phyloP scores from a whole-genome alignment of 176 grass and related monocot genomes.

The Pontederia paniculata region DNA sequence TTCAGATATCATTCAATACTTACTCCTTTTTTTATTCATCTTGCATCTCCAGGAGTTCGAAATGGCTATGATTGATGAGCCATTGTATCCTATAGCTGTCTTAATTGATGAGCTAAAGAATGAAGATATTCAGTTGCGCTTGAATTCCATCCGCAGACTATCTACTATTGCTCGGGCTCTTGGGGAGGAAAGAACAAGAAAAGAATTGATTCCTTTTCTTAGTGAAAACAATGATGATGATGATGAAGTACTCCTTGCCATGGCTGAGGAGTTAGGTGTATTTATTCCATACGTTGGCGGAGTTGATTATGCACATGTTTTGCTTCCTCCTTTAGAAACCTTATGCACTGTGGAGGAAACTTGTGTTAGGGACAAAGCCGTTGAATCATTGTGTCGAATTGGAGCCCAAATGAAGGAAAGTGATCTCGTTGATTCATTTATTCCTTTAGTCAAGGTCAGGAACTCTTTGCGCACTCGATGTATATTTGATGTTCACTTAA shows the following conservation, averaged over 20 bases:
- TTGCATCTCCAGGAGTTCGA: not conserved
- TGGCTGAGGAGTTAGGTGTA: conserved; percentile 91
- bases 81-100: conserved; percentile 83
- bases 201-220: conserved; percentile 89
- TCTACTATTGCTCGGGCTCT: conserved; percentile 87
- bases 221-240: conserved; percentile 98
- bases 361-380: conserved; percentile 85
- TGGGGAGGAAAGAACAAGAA: conserved; percentile 87
- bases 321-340: conserved; percentile 79
- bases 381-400: conserved; percentile 77
- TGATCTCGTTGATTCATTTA: conserved; percentile 70
- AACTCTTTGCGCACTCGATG: not conserved
- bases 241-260: conserved; percentile 93
- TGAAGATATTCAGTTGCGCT: conserved; percentile 83
- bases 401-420: conserved; percentile 88
- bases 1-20: no score
- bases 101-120: conserved; percentile 97
- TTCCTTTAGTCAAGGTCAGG: conserved; percentile 63
- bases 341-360: conserved; percentile 91
- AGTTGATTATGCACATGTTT: conserved; percentile 68
- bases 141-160: conserved; percentile 88
- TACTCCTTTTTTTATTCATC: no score
- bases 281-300: conserved; percentile 93
- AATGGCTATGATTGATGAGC: conserved; percentile 91
- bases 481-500: not conserved